Evolutionary conservation across 2,329 filamentous ascomycete genomes (phyloP).

Genomic region (Coccinonectria pachysandricola): DNA sequence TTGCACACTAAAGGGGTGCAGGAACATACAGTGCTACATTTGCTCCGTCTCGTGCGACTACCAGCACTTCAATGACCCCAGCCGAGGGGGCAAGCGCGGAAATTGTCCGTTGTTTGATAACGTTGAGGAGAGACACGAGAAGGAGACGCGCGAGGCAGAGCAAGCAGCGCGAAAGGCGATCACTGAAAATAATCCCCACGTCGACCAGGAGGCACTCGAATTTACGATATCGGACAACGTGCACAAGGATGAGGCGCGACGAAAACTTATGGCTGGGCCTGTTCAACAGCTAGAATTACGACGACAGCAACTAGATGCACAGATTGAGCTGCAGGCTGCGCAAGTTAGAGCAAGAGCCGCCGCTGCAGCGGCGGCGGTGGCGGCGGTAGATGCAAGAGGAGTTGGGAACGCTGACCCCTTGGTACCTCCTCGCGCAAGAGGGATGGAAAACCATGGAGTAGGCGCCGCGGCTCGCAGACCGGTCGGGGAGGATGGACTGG

Average conservation of each 20-base stretch:
- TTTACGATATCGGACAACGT: slow-evolving; percentile 49
- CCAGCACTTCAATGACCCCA: slow-evolving; percentile 54
- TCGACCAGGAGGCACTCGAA: slow-evolving; percentile 47
- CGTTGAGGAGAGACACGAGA: slow-evolving; percentile 46
- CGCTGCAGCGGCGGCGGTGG: too few species aligned
- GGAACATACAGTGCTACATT: slow-evolving; percentile 54
- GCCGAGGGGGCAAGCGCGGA: slow-evolving; percentile 34
- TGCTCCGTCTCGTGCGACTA: slow-evolving; percentile 61
- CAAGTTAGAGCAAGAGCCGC: too few species aligned
- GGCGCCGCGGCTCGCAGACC: too few species aligned
- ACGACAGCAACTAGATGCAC: too few species aligned
- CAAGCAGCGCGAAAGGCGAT: slow-evolving; percentile 44
- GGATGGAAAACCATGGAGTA: too few species aligned
- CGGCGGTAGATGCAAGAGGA: too few species aligned
- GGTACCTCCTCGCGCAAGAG: too few species aligned
- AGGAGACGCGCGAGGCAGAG: slow-evolving; percentile 54
- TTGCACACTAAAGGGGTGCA: slow-evolving; percentile 47
- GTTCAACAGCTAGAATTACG: too few species aligned
- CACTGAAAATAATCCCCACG: slow-evolving; percentile 46
- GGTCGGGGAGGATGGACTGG: too few species aligned
- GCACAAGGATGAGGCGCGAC: slow-evolving; percentile 29
- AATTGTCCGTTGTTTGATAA: slow-evolving; percentile 62
- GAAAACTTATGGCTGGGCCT: too few species aligned
- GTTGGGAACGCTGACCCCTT: too few species aligned
- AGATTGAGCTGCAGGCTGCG: too few species aligned